These are phyloP conservation scores for Scedosporium apiospermum DNA, from an alignment of 2,329 filamentous ascomycete genomes.

Conservation along the genomic window DNA sequence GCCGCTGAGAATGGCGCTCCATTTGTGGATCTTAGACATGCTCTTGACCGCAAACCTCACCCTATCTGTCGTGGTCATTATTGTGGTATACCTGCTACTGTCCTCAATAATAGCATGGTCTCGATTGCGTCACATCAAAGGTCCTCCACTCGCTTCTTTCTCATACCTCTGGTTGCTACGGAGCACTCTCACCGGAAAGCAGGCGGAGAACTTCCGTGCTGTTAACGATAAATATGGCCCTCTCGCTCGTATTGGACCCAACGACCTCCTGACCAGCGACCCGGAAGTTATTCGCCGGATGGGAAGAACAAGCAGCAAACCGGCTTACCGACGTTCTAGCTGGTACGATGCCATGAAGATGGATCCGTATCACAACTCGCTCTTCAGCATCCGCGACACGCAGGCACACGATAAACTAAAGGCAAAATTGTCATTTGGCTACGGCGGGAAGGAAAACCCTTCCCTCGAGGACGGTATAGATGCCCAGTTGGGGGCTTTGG, in stretches of 20 bases:
- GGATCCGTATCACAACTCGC: slow-evolving; percentile 42
- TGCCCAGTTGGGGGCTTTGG: slow-evolving; percentile 5
- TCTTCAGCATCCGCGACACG: slow-evolving; percentile 40
- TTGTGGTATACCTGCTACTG: background rate
- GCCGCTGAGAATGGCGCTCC: no score
- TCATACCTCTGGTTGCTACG: background rate
- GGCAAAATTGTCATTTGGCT: slow-evolving; percentile 38
- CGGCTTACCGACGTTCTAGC: slow-evolving; percentile 22
- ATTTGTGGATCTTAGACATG: no score
- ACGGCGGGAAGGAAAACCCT: slow-evolving; percentile 4
- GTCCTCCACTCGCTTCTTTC: background rate
- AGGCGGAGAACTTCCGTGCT: background rate
- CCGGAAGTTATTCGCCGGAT: slow-evolving; percentile 26
- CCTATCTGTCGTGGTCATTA: background rate
- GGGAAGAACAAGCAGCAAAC: slow-evolving; percentile 19
- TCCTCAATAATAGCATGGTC: background rate
- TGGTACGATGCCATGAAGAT: slow-evolving; percentile 42
- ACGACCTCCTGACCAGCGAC: slow-evolving; percentile 29
- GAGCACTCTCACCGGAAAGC: background rate
- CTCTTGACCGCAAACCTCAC: no score
- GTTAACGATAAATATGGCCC: slow-evolving; percentile 18
- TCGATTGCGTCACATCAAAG: background rate
- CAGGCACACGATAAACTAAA: slow-evolving; percentile 28
- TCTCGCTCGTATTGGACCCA: slow-evolving; percentile 31
- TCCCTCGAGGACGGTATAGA: background rate